Base-by-base conservation (phyloP, 331 rosid genomes). In the Rosa hybrid region DNA sequence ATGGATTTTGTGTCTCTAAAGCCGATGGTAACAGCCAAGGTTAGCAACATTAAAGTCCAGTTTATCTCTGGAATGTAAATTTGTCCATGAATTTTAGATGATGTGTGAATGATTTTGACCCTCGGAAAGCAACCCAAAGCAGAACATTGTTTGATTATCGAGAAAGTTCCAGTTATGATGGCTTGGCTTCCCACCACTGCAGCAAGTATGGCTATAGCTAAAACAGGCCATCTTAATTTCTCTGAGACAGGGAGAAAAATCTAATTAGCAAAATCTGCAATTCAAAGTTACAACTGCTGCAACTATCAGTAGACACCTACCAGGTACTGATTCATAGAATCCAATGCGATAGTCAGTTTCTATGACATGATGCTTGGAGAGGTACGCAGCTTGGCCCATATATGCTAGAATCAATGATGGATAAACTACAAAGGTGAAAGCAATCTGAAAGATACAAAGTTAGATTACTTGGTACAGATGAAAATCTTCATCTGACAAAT, bases 331-430 rank as follows among this genome's bases (percentile, higher is more conserved):
- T 51, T 93, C 99, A 49, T 95, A 95, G 86, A 95, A 95, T 64
- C 99, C 99, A 30, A 93, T 91, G 63, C 87, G 86, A 56, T 91
- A 90, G 71, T 91, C 91, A 76, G 77, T 91, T 83, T 86, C 92
- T 54, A 85, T 60, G 69, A 72, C 4, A 69, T 90, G 99, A 83
- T 95, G 94, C 90, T 74, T 90, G 57, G 99, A 95, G 83, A 95
- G 97, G 88, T 95, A 95, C 14, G 99, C 99, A 80, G 98, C 99
- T 93, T 95, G 98, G 82, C 99, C 98, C 99, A 95, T 95, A 75
- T 95, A 95, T 73, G 98, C 99, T 25, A 95, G 89, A 77, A 95
- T 89, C 77, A 95, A 85, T 21, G 98, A 93, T 50, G 99, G 99
- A 79, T 95, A 95, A 51, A 95, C 99, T 86, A 90, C 88, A 81